These are phyloP conservation scores for Emergomyces orientalis DNA, from an alignment of 2,329 filamentous ascomycete genomes.

Conservation along the genomic window DNA sequence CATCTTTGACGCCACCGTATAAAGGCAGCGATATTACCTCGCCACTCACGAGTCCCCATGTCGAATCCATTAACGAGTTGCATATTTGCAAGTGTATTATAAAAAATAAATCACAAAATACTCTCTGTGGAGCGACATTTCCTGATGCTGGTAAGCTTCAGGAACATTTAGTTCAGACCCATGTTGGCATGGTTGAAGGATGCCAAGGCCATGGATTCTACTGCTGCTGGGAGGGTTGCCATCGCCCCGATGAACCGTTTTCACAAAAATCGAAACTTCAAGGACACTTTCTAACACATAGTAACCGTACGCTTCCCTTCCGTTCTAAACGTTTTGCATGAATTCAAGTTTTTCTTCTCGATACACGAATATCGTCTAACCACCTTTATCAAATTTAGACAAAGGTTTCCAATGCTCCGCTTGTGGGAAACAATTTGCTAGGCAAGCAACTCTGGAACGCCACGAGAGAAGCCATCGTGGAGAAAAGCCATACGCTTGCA, in stretches of 20 bases:
- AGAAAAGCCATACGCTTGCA: conserved; percentile 36
- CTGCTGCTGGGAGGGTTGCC: conserved; percentile 36
- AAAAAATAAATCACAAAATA: conserved; percentile 12
- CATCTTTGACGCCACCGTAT: conserved; percentile 30
- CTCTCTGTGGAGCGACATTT: conserved; percentile 30
- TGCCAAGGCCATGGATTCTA: conserved; percentile 36
- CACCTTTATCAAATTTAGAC: conserved; percentile 19
- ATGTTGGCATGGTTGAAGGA: conserved; percentile 32
- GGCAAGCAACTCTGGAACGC: conserved; percentile 36
- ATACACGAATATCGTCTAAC: neutral
- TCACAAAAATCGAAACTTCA: conserved; percentile 39
- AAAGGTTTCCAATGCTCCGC: conserved; percentile 36
- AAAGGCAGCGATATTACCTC: conserved; percentile 29
- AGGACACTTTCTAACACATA: conserved; percentile 37
- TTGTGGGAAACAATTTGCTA: conserved; percentile 35
- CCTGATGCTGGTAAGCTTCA: conserved; percentile 30
- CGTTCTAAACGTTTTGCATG: neutral
- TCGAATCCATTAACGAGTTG: conserved; percentile 26
- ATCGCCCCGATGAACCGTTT: conserved; percentile 35
- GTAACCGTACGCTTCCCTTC: conserved; percentile 29
- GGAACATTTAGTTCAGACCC: conserved; percentile 30
- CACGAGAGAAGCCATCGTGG: conserved; percentile 38
- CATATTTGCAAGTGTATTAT: conserved; percentile 33
- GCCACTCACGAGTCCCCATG: conserved; percentile 30
- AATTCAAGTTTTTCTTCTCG: neutral